These are phyloP conservation scores for Poa annua DNA, from an alignment of 176 grass and related monocot species.

Conservation along the genomic window DNA sequence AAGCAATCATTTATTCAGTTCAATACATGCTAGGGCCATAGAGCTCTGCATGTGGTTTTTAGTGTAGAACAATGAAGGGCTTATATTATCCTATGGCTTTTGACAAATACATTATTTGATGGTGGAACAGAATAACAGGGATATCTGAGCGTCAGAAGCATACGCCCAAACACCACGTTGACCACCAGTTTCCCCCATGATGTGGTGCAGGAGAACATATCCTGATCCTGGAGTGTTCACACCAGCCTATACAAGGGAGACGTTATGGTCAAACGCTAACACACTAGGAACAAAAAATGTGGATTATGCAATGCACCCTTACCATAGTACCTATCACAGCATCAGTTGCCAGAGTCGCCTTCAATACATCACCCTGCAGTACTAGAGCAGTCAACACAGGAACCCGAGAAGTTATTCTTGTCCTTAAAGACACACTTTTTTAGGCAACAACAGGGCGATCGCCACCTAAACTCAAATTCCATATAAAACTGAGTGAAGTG, in stretches of 20 bases:
- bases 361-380: constrained; percentile 78
- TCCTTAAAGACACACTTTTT: not conserved
- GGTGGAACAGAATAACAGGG: constrained; percentile 29
- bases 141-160: constrained; percentile 45
- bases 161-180: constrained; percentile 99
- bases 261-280: constrained; percentile 28
- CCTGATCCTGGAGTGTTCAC: constrained; percentile 89
- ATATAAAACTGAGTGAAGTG: too few species aligned
- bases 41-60: not conserved
- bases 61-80: constrained; percentile 17
- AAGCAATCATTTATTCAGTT: not conserved
- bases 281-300: not conserved
- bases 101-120: constrained; percentile 9
- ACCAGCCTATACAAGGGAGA: constrained; percentile 63
- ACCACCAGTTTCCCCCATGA: constrained; percentile 93
- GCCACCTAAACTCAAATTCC: too few species aligned
- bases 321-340: constrained; percentile 92
- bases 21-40: not conserved
- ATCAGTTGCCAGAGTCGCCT: constrained; percentile 91
- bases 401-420: constrained; percentile 11
- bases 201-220: constrained; percentile 96
- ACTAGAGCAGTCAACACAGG: constrained; percentile 30
- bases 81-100: constrained; percentile 9
- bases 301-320: constrained; percentile 38
- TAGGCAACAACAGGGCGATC: too few species aligned